Percentiles rank a stretch among this genome's conserved stretches.
phyloP scores from a whole-genome alignment of 139 green algal species.

The Pycnococcus provasolii region DNA sequence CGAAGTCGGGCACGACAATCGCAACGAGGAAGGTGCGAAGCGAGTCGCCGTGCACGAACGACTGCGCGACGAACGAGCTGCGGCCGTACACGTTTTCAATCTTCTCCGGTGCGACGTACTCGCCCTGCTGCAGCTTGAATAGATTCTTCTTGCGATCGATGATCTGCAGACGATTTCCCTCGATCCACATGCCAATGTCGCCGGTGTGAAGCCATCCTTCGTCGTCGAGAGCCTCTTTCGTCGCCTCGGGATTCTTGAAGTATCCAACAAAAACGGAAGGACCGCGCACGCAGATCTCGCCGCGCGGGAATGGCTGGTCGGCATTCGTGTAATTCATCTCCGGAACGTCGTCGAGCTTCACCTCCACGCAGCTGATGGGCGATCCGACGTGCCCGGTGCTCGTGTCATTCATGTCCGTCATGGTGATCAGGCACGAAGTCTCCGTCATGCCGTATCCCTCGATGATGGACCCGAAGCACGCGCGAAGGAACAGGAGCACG shows the following conservation, averaged over 20 bases:
- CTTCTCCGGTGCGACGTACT: conserved; percentile 98
- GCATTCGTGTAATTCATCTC: conserved; percentile 39
- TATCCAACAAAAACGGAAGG: conserved; percentile 40
- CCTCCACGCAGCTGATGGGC: conserved; percentile 22
- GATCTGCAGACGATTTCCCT: conserved; percentile 71
- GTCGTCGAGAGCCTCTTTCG: conserved; percentile 34
- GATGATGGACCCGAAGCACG: conserved; percentile 50
- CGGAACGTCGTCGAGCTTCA: conserved; percentile 41
- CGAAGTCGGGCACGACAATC: conserved; percentile 81
- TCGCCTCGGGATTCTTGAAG: conserved; percentile 40
- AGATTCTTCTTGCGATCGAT: conserved; percentile 72
- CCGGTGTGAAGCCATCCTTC: conserved; percentile 47
- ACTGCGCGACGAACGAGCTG: conserved; percentile 35
- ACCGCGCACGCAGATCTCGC: conserved; percentile 45
- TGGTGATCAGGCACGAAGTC: conserved; percentile 65
- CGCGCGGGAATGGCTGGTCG: conserved; percentile 29
- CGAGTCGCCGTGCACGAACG: conserved; percentile 42
- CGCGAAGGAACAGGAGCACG: conserved; percentile 82
- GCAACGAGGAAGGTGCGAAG: conserved; percentile 35
- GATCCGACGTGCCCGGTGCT: conserved; percentile 32
- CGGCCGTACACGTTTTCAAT: conserved; percentile 69
- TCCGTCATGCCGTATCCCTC: conserved; percentile 67
- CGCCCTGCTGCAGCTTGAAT: conserved; percentile 84
- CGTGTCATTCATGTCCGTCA: conserved; percentile 27
- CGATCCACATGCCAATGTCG: conserved; percentile 41